Evolutionary conservation across 306 rosid genomes (phyloP).

Genomic region (Gleditsia sinensis): DNA sequence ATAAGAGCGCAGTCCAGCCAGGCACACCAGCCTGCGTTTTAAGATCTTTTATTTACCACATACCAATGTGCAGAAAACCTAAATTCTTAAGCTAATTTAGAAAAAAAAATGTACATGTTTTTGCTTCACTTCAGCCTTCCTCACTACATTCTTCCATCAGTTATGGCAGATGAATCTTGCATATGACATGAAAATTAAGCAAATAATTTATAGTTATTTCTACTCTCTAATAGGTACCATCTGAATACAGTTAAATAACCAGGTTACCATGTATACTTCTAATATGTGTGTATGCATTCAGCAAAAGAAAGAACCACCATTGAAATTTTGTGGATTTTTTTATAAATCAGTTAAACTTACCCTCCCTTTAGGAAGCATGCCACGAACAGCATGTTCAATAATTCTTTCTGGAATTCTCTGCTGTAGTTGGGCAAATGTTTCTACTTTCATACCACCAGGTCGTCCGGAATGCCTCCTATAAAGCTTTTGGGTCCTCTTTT

Average conservation of each 20-base stretch:
- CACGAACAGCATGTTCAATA: slow-evolving; percentile 96
- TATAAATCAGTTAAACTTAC: slow-evolving; percentile 51
- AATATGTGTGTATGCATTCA: background rate
- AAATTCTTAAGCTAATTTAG: slow-evolving; percentile 9
- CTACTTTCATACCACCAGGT: slow-evolving; percentile 97
- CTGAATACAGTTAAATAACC: background rate
- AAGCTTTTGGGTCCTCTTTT: slow-evolving; percentile 90
- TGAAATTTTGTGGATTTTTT: background rate
- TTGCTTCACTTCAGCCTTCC: slow-evolving; percentile 1
- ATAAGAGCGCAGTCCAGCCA: background rate
- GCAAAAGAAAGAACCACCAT: background rate
- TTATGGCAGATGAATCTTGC: slow-evolving; percentile 1
- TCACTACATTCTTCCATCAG: background rate
- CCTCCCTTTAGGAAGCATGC: slow-evolving; percentile 99
- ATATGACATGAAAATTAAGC: slow-evolving; percentile 25
- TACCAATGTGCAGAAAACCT: background rate
- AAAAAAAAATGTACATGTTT: background rate
- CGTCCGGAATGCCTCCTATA: slow-evolving; percentile 98
- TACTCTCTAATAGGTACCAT: background rate
- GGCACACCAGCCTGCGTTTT: background rate
- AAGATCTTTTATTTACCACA: background rate
- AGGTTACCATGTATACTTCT: slow-evolving; percentile 17
- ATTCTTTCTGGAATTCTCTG: slow-evolving; percentile 95
- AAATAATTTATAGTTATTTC: slow-evolving; percentile 2
- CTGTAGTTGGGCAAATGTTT: slow-evolving; percentile 93